These are phyloP conservation scores for Xylaria arbuscula DNA, from an alignment of 2,329 filamentous ascomycete genomes.

Conservation along the genomic window DNA sequence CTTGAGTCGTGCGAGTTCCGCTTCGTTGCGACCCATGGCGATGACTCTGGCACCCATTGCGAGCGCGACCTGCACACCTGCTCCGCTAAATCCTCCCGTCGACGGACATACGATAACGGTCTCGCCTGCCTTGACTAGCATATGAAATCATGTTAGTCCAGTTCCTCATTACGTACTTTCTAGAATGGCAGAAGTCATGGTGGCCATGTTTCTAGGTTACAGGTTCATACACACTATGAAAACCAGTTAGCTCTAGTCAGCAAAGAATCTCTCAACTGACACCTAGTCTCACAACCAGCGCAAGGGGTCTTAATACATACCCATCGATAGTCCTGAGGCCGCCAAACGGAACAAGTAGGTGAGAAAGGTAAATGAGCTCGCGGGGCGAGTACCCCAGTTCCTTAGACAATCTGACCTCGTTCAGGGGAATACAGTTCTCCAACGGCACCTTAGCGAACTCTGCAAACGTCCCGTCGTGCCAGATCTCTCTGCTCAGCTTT, in stretches of 20 bases:
- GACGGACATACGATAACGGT: constrained; percentile 59
- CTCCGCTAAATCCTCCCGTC: constrained; percentile 59
- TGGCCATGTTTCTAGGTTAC: too few relatives aligned
- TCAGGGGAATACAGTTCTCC: constrained; percentile 51
- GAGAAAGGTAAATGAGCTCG: constrained; percentile 54
- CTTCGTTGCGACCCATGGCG: constrained; percentile 59
- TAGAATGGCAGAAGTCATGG: too few relatives aligned
- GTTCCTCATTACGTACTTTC: too few relatives aligned
- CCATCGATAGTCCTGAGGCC: constrained; percentile 56
- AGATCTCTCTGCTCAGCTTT: constrained; percentile 49
- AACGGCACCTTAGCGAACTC: constrained; percentile 52
- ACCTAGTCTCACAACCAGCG: too few relatives aligned
- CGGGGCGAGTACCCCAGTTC: constrained; percentile 53
- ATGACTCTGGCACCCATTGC: constrained; percentile 63
- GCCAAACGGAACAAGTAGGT: constrained; percentile 57
- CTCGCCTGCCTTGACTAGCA: constrained; percentile 56
- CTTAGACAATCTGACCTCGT: constrained; percentile 47
- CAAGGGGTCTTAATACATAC: too few relatives aligned
- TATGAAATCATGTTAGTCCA: too few relatives aligned
- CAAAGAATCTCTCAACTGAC: too few relatives aligned
- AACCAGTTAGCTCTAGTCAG: too few relatives aligned
- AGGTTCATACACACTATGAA: too few relatives aligned
- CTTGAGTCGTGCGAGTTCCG: constrained; percentile 52
- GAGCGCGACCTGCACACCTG: constrained; percentile 57
- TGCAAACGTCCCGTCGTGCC: constrained; percentile 50